Evolutionary conservation across 2,329 filamentous ascomycete species (phyloP), one percentile per base, ranked within the genome.

Genomic region (Biscogniauxia mediterranea): DNA sequence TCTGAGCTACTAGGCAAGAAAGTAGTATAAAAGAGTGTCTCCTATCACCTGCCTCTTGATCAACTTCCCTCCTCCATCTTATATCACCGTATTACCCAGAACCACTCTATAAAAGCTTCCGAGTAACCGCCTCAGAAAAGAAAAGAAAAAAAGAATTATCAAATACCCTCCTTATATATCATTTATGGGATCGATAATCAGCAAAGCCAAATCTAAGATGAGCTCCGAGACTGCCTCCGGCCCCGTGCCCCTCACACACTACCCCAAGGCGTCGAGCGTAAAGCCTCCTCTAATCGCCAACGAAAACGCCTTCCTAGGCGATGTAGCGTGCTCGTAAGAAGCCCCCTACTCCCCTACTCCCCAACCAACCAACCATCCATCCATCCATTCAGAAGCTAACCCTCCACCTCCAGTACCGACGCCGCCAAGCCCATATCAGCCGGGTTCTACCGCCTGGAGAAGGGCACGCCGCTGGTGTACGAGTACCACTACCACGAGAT

Each of bases 401-500:
- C 26, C 5, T 57, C 25, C 54, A 86, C 82, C 59, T 81, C 85
- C 59, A 79, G 83, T 54, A 77, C 79, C 60, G 81, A 85, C 72
- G 74, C 83, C 15, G 81, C 83, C 11, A 84, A 83, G 68, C 87
- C 88, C 61, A 83, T 90, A 62, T 84, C 83, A 0, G 79, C 79
- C 7, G 88, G 88, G 21, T 83, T 91, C 71, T 90, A 89, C 78
- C 82, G 87, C 13, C 79, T 90, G 11, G 86, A 89, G 69, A 87
- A 88, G 66, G 87, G 88, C 68, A 85, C 85, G 3, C 85, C 86
- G 1, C 80, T 91, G 19, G 85, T 86, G 8, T 90, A 90, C 77
- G 85, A 82, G 32, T 90, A 90, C 75, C 85, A 80, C 50, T 90
- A 90, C 75, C 83, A 90, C 70, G 88, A 90, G 78, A 89, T 89